Base-by-base conservation (phyloP, 768 basidiomycete species). In the Termitomyces sp. region DNA sequence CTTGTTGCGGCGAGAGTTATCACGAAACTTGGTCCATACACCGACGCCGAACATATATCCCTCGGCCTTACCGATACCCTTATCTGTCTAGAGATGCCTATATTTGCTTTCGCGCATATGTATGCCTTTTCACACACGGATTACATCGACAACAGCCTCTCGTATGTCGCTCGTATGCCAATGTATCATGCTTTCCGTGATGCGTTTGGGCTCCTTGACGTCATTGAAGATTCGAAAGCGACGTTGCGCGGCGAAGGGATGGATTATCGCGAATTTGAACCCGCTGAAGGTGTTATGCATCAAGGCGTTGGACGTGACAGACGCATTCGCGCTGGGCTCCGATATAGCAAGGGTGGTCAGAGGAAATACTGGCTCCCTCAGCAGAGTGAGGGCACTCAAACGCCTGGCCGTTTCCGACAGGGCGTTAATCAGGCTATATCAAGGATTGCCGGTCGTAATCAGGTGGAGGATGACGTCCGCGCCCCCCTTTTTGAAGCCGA, bases 281-380 rank as follows among this genome's bases (percentile, higher is more conserved):
- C 97, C 3, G 92, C 91, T 44, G 96, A 97, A 70, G 96, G 95
- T 2, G 85, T 84, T 62, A 88, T 98, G 73, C 96, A 99, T 69
- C 87, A 94, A 63, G 97, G 96, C 40, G 81, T 81, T 2, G 96
- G 92, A 0, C 81, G 96, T 38, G 94, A 94, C 56, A 80, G 89
- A 40, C 82, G 97, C 2, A 96, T 98, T 59, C 81, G 89, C 46
- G 97, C 97, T 0, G 97, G 97, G 1, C 78, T 99, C 40, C 83
- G 97, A 24, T 99, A 99, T 69, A 86, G 87, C 51, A 84, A 89
- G 58, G 94, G 94, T n/a, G 97, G 96, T 1, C 85, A 87, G 70
- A 80, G 81, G 59, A 99, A 99, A 75, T 99, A 99, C 73, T 99
- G 97, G 97, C 79, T 99, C 9, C 94, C 96, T 0, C 86, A 88